Evolutionary conservation across 208 protist genomes (phyloP), one percentile per base, ranked within the genome.

Genomic region (Wallacemonas sp.): DNA sequence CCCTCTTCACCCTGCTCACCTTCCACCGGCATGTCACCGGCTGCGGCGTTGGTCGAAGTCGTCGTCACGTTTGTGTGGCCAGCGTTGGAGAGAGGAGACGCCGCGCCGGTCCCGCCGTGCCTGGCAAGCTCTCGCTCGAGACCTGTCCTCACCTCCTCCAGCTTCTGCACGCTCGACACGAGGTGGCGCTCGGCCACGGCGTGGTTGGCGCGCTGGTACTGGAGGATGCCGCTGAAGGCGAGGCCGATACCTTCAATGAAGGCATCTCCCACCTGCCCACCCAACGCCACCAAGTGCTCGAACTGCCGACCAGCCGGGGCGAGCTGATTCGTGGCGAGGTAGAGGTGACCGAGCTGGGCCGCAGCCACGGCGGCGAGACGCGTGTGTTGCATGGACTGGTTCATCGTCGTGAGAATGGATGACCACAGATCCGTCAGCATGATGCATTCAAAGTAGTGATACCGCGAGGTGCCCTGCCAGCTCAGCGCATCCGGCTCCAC

Each of bases 361-460:
- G 77, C 78, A 8, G 75, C 85, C 17, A 97, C 54, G 21, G 78
- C 80, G 42, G 65, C 76, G 44, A 94, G 72, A 27, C 82, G 69
- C 44, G 75, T 63, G 68, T 94, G 88, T n/a, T 75, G 68, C 30
- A 91, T 61, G 27, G 68, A 59, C 72, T 89, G 82, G 17, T 90
- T 62, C 28, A 68, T 66, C 58, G 70, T 72, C 15, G 77, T 68
- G 12, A 89, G 26, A 45, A 97, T 72, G 47, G 95, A 82, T 24
- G 56, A 75, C 87, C 88, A 97, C 11, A 96, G 64, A 55, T 88
- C 86, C 30, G 68, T 86, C 17, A 97, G 84, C 75, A 91, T 82
- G 55, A 96, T 72, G 58, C 90, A 83, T 75, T 97, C 90, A 51
- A 88, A 72, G 70, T 92, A 92, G 56, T 80, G 80, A 62, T 87